Conservation (phyloP, 305 asterid genomes). For the Solanum hybrid region DNA sequence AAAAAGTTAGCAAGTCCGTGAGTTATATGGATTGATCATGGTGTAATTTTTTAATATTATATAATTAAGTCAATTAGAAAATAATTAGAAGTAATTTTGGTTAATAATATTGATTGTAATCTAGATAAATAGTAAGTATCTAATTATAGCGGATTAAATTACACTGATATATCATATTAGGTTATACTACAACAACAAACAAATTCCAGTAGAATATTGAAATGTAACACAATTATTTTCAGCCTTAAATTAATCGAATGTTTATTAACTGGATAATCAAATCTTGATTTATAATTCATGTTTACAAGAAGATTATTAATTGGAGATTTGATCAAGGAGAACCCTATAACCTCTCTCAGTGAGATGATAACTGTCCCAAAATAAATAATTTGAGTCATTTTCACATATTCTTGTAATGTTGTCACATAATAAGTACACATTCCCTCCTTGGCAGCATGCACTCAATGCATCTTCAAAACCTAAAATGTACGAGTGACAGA, state of each 20-base stretch:
- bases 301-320: slow-evolving; percentile 10
- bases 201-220: background rate
- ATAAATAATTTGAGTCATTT: slow-evolving; percentile 41
- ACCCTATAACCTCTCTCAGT: slow-evolving; percentile 49
- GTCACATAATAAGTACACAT: slow-evolving; percentile 57
- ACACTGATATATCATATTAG: background rate
- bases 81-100: too few relatives aligned
- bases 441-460: slow-evolving; percentile 58
- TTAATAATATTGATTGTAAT: background rate
- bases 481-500: background rate
- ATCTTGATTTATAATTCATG: background rate
- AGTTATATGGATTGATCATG: background rate
- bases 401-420: slow-evolving; percentile 29
- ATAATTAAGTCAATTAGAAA: background rate
- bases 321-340: slow-evolving; percentile 24
- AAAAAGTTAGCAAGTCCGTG: background rate
- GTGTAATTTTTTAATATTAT: too few relatives aligned
- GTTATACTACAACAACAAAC: background rate
- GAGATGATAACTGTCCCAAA: slow-evolving; percentile 93
- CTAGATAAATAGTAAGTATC: background rate
- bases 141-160: background rate
- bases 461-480: slow-evolving; percentile 56
- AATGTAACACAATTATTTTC: background rate
- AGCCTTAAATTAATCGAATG: background rate
- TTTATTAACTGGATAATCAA: background rate